Evolutionary conservation across 306 rosid genomes (phyloP).

Genomic region (Cicer bijugum): DNA sequence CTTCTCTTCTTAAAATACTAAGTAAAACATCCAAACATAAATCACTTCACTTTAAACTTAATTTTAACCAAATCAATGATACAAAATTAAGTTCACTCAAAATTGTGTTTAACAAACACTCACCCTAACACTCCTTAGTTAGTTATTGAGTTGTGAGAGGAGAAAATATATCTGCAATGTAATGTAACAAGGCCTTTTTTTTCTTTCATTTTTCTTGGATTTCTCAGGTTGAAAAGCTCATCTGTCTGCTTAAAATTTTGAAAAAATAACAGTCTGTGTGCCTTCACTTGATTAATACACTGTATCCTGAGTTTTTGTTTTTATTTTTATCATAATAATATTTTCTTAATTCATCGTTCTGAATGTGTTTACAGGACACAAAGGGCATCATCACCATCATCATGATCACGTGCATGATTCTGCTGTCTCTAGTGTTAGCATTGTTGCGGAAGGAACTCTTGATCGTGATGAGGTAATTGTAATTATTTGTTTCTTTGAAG

Average conservation of each 20-base stretch:
- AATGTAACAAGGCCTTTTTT: too few species aligned
- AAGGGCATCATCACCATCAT: constrained; percentile 66
- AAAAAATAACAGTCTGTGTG: neutral
- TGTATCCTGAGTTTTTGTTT: neutral
- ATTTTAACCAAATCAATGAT: too few species aligned
- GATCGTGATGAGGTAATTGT: constrained; percentile 82
- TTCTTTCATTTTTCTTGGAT: too few species aligned
- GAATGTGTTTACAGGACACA: constrained; percentile 54
- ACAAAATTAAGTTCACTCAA: too few species aligned
- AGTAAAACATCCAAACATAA: too few species aligned
- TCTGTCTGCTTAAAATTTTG: neutral
- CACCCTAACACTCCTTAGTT: too few species aligned
- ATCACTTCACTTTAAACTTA: too few species aligned
- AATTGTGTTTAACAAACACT: too few species aligned
- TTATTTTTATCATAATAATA: neutral
- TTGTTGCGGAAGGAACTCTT: constrained; percentile 80
- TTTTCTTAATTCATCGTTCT: constrained; percentile 37
- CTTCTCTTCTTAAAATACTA: constrained; percentile 24
- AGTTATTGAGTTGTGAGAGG: too few species aligned
- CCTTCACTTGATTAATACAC: constrained; percentile 3
- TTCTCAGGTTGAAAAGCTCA: too few species aligned
- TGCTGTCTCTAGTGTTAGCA: constrained; percentile 77
- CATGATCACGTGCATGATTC: constrained; percentile 82
- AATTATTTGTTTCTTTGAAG: neutral
- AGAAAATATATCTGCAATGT: too few species aligned